Conservation (phyloP, 345 rosid species). For the Citrus unshiu region DNA sequence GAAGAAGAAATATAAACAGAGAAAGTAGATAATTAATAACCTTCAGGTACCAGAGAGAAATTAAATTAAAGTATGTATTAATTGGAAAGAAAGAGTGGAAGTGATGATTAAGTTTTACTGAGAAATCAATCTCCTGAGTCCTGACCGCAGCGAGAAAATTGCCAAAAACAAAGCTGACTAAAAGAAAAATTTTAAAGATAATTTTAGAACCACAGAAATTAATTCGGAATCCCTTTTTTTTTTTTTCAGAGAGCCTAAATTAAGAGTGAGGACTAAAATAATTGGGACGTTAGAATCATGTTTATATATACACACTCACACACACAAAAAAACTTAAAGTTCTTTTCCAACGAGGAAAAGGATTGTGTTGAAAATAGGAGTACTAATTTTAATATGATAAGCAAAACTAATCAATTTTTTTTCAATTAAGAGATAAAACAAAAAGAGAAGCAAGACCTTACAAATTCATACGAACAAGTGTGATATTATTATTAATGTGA, state of each 20-base stretch:
- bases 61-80: background rate
- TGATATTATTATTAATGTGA: too few relatives aligned
- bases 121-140: background rate
- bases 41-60: background rate
- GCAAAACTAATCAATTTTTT: background rate
- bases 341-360: background rate
- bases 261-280: background rate
- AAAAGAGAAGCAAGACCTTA: too few relatives aligned
- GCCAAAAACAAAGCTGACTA: background rate
- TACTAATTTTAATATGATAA: background rate
- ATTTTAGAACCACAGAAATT: background rate
- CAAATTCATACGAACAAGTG: too few relatives aligned
- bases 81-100: background rate
- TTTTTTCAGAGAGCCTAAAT: background rate
- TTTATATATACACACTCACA: background rate
- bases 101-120: background rate
- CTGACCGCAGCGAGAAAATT: background rate
- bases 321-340: background rate
- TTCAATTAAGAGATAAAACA: too few relatives aligned
- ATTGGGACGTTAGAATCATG: background rate
- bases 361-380: background rate
- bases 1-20: background rate
- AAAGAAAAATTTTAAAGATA: background rate
- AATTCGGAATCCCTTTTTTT: background rate
- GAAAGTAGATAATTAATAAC: background rate